Evolutionary conservation across 305 asterid species (phyloP), one percentile per base, ranked within the genome.

Genomic region (Fraxinus sp.): DNA sequence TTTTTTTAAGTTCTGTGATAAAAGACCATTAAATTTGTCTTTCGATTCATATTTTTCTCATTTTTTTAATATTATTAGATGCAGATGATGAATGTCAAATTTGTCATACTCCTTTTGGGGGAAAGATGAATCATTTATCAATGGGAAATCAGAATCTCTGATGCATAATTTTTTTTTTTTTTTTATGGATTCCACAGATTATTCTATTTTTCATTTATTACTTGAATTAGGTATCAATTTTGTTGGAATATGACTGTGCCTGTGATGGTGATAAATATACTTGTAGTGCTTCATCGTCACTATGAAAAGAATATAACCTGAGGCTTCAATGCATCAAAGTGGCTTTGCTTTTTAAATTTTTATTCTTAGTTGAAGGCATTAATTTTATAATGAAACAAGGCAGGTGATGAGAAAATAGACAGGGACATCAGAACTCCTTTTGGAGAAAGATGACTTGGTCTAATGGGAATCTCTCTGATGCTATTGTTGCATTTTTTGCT

Each of bases 391-490:
- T 16, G 6, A 64, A 16, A 70, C 46, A 18, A 77, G 83, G 90
- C 90, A 86, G 82, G 74, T 91, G 93, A 89, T 74, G 92, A 89
- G 66, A 85, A 83, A 86, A 85, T 77, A 86, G 92, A 89, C 95
- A 91, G 94, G 92, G 93, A 91, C 92, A 89, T 89, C 93, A 86
- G 93, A 44, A 75, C 84, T 86, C 87, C 24, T 39, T 11, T n/a
- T 18, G 2, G 86, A 72, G 81, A 9, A 85, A 83, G 92, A 80
- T 87, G 91, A 88, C 81, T 86, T 87, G 89, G 88, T 84, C 74
- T 26, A 62, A 62, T 90, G 92, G 93, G 92, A 90, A 89, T 89
- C 89, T 91, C 91, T 90, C 91, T 88, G 92, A 90, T 91, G 92
- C 92, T 22, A 20, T 59, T 20, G 10, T 59, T 59, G 44, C 44